Conservation (phyloP, 805 yeast genomes). For the Ogataea zsoltii region DNA sequence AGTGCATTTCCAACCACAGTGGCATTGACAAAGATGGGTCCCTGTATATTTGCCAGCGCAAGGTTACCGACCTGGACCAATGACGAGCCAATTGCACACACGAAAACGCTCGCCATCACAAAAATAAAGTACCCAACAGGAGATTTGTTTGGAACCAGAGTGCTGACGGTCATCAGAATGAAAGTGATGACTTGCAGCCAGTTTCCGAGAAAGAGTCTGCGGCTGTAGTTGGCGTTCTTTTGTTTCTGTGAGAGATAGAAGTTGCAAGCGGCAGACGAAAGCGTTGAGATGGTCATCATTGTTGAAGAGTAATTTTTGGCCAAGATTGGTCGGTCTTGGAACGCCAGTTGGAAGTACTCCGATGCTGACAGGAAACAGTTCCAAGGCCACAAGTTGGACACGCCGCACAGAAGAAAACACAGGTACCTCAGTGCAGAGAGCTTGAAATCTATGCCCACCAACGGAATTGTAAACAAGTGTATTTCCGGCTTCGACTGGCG, state of each 20-base stretch:
- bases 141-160: constrained; percentile 35
- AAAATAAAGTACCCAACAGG: constrained; percentile 47
- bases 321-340: constrained; percentile 49
- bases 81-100: constrained; percentile 75
- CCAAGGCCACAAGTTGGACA: constrained; percentile 95
- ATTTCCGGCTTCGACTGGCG: constrained; percentile 8
- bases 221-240: constrained; percentile 53
- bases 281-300: constrained; percentile 84
- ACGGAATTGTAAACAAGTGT: constrained; percentile 16
- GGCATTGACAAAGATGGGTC: constrained; percentile 80
- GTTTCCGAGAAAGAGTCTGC: constrained; percentile 63
- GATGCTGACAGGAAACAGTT: constrained; percentile 87
- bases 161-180: constrained; percentile 53
- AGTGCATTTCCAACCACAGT: constrained; percentile 94
- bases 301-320: constrained; percentile 70
- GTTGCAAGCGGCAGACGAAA: constrained; percentile 62
- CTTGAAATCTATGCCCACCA: constrained; percentile 15
- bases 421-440: constrained; percentile 42
- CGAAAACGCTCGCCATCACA: constrained; percentile 61
- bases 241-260: constrained; percentile 67
- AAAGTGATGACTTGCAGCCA: constrained; percentile 58
- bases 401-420: constrained; percentile 69
- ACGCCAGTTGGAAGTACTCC: constrained; percentile 68
- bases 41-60: constrained; percentile 80
- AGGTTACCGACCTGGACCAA: constrained; percentile 86